phyloP scores from a whole-genome alignment of 176 grass and related monocot genomes.

The Phragmites australis region DNA sequence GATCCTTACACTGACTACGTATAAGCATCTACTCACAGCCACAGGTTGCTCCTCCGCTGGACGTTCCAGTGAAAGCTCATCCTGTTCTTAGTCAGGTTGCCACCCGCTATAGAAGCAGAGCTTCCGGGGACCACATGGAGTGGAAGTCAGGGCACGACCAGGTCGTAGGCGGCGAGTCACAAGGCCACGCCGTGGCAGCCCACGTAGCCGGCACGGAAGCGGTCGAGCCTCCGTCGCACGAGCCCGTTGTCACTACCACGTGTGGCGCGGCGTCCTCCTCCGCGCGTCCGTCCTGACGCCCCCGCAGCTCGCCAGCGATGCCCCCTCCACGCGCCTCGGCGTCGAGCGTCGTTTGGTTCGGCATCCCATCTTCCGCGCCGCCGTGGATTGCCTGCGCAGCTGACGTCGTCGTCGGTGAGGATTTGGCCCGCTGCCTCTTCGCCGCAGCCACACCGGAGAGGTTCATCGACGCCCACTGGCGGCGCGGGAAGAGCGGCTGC shows the following conservation, averaged over 20 bases:
- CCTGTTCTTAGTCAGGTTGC: background rate
- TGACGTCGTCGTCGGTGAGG: background rate
- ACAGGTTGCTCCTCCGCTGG: background rate
- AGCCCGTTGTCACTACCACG: background rate
- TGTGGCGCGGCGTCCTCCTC: background rate
- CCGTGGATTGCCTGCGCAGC: background rate
- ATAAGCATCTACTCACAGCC: background rate
- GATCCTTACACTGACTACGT: background rate
- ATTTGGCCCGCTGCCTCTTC: background rate
- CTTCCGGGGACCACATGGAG: conserved; percentile 35
- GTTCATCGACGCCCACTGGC: background rate
- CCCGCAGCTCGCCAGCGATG: background rate
- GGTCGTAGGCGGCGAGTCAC: conserved; percentile 22
- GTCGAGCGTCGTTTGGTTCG: background rate
- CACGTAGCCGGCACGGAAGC: background rate
- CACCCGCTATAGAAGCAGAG: conserved; percentile 21
- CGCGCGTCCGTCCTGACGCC: background rate
- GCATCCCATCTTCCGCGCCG: too few species aligned
- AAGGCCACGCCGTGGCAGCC: background rate
- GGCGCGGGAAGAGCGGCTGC: conserved; percentile 26
- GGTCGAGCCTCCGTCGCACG: conserved; percentile 26
- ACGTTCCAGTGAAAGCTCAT: background rate
- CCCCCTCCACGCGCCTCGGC: background rate
- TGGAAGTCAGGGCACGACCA: conserved; percentile 35
- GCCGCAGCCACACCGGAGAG: background rate